These are phyloP conservation scores for Aurifilum marmelostoma DNA, from an alignment of 2,329 filamentous ascomycete species.

Conservation along the genomic window DNA sequence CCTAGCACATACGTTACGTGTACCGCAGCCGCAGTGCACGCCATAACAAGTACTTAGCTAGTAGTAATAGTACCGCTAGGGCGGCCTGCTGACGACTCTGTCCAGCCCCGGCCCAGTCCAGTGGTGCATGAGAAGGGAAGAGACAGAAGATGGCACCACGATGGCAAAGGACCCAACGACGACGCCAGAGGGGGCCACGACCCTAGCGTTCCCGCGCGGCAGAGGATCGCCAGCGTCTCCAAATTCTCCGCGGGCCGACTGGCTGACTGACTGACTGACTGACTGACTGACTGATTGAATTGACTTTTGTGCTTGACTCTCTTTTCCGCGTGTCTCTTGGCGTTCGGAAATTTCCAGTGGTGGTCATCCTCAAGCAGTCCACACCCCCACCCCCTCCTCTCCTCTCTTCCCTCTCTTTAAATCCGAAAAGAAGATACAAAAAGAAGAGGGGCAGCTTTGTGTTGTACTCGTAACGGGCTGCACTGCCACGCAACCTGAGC, in stretches of 20 bases:
- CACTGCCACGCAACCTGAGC: neutral
- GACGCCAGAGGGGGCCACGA: neutral
- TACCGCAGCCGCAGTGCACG: neutral
- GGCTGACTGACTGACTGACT: neutral
- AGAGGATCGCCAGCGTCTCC: neutral
- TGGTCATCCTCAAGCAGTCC: too few species aligned
- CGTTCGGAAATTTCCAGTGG: neutral
- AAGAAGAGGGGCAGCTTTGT: neutral
- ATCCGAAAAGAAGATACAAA: neutral
- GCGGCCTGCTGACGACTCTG: neutral
- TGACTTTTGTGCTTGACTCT: neutral
- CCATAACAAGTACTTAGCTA: too few species aligned
- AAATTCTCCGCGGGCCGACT: neutral
- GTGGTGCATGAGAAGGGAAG: too few species aligned
- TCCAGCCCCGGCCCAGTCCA: neutral
- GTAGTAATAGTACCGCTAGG: too few species aligned
- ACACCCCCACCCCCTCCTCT: too few species aligned
- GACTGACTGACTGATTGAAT: neutral
- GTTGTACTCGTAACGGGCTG: neutral
- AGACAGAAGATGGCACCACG: too few species aligned
- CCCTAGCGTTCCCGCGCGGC: constrained; percentile 15
- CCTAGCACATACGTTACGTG: neutral
- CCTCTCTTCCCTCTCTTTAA: too few species aligned
- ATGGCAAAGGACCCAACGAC: neutral
- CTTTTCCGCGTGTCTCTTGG: neutral